Evolutionary conservation across 768 basidiomycete genomes (phyloP), one percentile per base, ranked within the genome.

Genomic region (Gymnopilus dilepis): DNA sequence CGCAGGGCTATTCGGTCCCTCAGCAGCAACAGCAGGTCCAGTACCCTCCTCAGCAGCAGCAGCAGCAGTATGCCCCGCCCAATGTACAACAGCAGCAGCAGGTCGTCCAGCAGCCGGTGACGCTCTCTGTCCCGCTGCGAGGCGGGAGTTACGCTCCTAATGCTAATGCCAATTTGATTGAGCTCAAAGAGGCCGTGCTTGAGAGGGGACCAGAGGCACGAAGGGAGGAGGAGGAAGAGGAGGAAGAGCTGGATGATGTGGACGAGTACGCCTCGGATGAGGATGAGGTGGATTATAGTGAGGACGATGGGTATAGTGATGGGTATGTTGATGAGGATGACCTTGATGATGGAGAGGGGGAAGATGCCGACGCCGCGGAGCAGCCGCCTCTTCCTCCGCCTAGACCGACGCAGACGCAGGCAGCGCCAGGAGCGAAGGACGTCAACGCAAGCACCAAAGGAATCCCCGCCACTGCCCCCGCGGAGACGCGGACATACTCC

Each of bases 151-250:
- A 31, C 17, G 62, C 66, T 50, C 24, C 65, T 2, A 48, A 37
- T 9, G 68, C 70, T 9, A 9, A 37, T 15, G 11, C 15, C 34
- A 15, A 15, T 37, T 2, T 37, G 50, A 70, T 72, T 13, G 61
- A 68, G 13, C 68, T 72, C 11, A 64, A 67, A n/a, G 70, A 70
- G 58, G 65, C 61, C 11, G 34, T 11, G 34, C 11, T 11, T 37
- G 34, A 34, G 6, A 34, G 12, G 6, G 12, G 6, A 34, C n/a
- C 6, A 12, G 33, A 6, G 34, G 17, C 56, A 37, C 13, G 67
- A 65, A 41, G 55, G 50, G n/a, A 68, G 26, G 71, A 67, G 28
- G 71, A 62, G 0, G 70, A 72, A 5, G 70, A 70, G 33, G 70
- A 72, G 56, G 70, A 68, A 31, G 69, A 68, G 57, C 48, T 68